Evolutionary conservation across 2,329 filamentous ascomycete genomes (phyloP), one percentile per base, ranked within the genome.

Genomic region (Colletotrichum truncatum): DNA sequence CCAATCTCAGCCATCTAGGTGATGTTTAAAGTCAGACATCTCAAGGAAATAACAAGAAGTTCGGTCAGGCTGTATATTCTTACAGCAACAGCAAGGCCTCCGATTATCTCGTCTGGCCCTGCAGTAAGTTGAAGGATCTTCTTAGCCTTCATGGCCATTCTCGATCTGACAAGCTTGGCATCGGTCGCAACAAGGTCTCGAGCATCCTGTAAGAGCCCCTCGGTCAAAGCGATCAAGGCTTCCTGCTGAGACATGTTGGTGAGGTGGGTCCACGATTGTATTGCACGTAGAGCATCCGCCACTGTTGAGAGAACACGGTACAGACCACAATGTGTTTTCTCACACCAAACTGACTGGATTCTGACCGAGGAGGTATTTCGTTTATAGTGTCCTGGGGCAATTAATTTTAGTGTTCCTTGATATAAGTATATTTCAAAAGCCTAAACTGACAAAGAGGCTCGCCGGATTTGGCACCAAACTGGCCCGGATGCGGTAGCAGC

Each of bases 1-100:
- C 60, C 67, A 11, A 73, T 63, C 6, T 69, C 38, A 5, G 60
- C 66, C 45, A 69, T 58, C 52, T 55, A 11, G 36, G 25, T n/a
- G n/a, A n/a, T n/a, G n/a, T n/a, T 23, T n/a, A 23, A 6, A 3
- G 18, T 34, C 28, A 32, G 39, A 12, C 16, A n/a, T 36, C 3
- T 2, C 7, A 21, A 30, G 21, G 6, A 23, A 9, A 9, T 10
- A n/a, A 4, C 10, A 11, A 12, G 4, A 28, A 14, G 18, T 34
- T 12, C n/a, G 10, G 11, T 34, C 39, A 9, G 3, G 39, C 8
- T 23, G 9, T 43, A 21, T 8, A 23, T 23, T 43, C 52, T 32
- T 45, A 56, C 52, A 12, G 38, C 23, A 1, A 32, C 38, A 11
- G 52, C 52, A 14, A 41, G 45, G 6, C 52, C 28, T 3, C 52